Evolutionary conservation across 306 rosid genomes (phyloP).

Genomic region (Quercus bicolor): DNA sequence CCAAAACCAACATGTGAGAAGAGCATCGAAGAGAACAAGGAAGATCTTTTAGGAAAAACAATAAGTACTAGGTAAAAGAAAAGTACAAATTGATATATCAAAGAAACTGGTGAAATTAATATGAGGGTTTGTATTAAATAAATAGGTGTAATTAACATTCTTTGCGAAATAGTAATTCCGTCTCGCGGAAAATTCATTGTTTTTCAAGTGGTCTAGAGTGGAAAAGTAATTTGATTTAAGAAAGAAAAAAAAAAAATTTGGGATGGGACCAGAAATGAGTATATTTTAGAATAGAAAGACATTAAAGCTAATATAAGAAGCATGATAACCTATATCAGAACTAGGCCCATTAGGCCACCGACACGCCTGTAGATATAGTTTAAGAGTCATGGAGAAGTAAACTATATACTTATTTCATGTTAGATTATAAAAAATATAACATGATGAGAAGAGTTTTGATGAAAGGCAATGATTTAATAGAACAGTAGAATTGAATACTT

Average conservation of each 20-base stretch:
- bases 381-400: conserved; percentile 31
- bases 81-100: background rate
- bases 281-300: conserved; percentile 35
- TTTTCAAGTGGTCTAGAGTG: conserved; percentile 14
- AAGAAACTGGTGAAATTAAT: background rate
- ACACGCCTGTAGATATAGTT: conserved; percentile 29
- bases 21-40: background rate
- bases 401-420: conserved; percentile 23
- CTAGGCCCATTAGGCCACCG: conserved; percentile 53
- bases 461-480: conserved; percentile 41
- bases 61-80: background rate
- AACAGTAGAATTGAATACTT: conserved; percentile 61
- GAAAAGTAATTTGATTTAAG: conserved; percentile 14
- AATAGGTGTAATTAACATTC: background rate
- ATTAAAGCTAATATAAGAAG: conserved; percentile 30
- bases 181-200: conserved; percentile 5
- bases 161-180: background rate
- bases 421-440: conserved; percentile 1
- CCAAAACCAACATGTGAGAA: background rate
- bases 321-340: conserved; percentile 44
- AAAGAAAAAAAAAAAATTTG: background rate
- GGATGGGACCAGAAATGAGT: conserved; percentile 39
- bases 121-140: background rate
- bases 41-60: background rate
- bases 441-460: conserved; percentile 1